Evolutionary conservation across 1,284 basidiomycete species (phyloP).

Genomic region (Puccinia triticina): DNA sequence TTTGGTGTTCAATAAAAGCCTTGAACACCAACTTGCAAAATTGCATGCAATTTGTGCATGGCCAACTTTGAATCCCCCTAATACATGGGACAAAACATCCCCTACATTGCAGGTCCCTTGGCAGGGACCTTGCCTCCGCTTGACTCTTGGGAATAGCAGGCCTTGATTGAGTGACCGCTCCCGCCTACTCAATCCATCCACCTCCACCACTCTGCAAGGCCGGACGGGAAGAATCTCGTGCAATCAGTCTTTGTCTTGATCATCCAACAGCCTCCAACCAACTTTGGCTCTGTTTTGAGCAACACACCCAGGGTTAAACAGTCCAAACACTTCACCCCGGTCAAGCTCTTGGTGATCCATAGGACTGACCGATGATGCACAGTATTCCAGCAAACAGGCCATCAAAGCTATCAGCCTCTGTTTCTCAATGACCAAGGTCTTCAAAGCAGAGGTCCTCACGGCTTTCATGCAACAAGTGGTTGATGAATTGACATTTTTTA

Average conservation of each 20-base stretch:
- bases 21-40: no score
- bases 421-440: constrained; percentile 97
- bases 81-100: no score
- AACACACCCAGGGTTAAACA: constrained; percentile 81
- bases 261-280: constrained; percentile 80
- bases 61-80: no score
- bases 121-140: no score
- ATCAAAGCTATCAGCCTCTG: constrained; percentile 82
- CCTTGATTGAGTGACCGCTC: no score
- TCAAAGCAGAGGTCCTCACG: constrained; percentile 90
- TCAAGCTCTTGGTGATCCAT: constrained; percentile 93
- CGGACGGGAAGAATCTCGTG: constrained; percentile 71
- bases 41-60: no score
- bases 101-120: no score
- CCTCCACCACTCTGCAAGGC: no score
- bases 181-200: no score
- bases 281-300: constrained; percentile 75
- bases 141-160: no score
- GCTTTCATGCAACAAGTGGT: constrained; percentile 96
- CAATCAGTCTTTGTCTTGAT: constrained; percentile 80
- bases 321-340: constrained; percentile 85
- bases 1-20: no score
- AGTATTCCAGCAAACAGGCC: constrained; percentile 59
- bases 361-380: constrained; percentile 61
- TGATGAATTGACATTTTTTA: constrained; percentile 84